Conservation (phyloP, 306 rosid genomes). For the Cyamopsis tetragonoloba region DNA sequence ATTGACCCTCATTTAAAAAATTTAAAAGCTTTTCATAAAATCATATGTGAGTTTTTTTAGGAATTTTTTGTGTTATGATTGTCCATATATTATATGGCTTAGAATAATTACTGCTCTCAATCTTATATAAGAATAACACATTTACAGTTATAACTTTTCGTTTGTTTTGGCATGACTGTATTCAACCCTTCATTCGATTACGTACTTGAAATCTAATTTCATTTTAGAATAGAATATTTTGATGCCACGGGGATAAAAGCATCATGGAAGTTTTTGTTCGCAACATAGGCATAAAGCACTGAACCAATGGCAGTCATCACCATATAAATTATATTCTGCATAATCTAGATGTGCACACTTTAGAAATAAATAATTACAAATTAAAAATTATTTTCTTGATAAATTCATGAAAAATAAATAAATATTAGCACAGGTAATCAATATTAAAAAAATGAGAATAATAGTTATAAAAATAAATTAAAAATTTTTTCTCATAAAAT, state of each 20-base stretch:
- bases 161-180: constrained; percentile 12
- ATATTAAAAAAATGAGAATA: too few relatives aligned
- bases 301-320: background rate
- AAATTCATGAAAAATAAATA: background rate
- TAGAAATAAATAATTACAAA: background rate
- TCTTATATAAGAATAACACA: too few relatives aligned
- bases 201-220: constrained; percentile 13
- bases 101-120: too few relatives aligned
- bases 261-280: constrained; percentile 13
- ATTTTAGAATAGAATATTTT: background rate
- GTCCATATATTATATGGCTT: too few relatives aligned
- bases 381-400: background rate
- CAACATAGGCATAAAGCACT: constrained; percentile 14
- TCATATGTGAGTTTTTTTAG: too few relatives aligned
- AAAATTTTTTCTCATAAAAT: too few relatives aligned
- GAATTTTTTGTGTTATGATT: too few relatives aligned
- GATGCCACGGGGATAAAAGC: constrained; percentile 14
- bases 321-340: background rate
- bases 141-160: constrained; percentile 18
- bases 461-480: too few relatives aligned
- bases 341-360: background rate
- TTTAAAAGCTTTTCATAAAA: too few relatives aligned
- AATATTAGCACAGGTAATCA: too few relatives aligned
- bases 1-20: too few relatives aligned
- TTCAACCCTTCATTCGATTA: constrained; percentile 28